A percentile compares a stretch with the other conserved stretches of the same genome.
Conservation (phyloP, 305 asterid species). For the Plantago rigida region DNA sequence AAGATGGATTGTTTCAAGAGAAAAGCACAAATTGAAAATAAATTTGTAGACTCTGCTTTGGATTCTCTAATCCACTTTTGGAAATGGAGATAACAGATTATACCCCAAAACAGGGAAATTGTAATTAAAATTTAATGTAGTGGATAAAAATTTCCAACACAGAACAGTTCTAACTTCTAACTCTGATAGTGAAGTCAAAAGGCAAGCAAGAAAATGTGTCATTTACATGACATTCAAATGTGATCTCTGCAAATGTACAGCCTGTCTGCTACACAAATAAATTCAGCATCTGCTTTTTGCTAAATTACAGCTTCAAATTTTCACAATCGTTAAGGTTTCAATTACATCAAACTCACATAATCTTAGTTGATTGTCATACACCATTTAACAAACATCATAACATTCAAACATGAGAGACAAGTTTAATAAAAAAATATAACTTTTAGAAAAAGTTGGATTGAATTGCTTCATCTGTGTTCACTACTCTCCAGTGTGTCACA, state of each 20-base stretch:
- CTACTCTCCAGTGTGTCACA: slow-evolving; percentile 5
- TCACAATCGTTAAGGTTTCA: too few species aligned
- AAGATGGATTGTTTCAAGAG: slow-evolving; percentile 41
- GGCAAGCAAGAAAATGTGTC: neutral
- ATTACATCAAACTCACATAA: too few species aligned
- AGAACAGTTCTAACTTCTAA: neutral
- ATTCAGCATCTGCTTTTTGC: too few species aligned
- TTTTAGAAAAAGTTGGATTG: slow-evolving; percentile 12
- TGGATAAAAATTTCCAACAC: neutral
- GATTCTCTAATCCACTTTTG: slow-evolving; percentile 23
- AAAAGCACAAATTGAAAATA: slow-evolving; percentile 29
- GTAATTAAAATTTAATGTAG: too few species aligned
- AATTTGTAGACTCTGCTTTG: slow-evolving; percentile 17
- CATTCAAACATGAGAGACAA: neutral
- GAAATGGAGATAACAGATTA: slow-evolving; percentile 7
- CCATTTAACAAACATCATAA: too few species aligned
- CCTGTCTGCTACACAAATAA: too few species aligned
- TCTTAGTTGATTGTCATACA: too few species aligned
- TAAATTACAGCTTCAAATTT: too few species aligned
- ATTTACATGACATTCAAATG: too few species aligned
- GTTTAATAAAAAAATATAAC: neutral
- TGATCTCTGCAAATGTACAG: too few species aligned
- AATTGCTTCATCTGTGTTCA: slow-evolving; percentile 19
- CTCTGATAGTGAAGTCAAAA: neutral
- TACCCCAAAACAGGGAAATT: slow-evolving; percentile 8